Conservation (phyloP, 73 alveolate genomes). For the Durusdinium trenchii region DNA sequence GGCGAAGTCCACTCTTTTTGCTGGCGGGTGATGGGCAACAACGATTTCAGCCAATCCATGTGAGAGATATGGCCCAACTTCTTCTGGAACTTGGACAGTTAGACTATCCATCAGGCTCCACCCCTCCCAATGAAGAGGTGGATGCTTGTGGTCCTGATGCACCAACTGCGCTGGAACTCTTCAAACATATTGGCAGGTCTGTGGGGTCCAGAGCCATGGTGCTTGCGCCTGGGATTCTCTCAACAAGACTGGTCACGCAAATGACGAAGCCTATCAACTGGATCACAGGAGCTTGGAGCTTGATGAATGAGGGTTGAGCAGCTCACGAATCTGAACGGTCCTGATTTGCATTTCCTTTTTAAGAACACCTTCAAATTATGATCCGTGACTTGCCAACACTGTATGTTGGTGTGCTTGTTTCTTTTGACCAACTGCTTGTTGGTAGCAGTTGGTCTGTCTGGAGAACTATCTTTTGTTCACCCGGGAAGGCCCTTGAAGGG, state of each 20-base stretch:
- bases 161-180: constrained; percentile 15
- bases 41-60: constrained; percentile 88
- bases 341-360: too few species aligned
- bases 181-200: neutral
- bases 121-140: constrained; percentile 8
- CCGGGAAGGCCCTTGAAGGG: neutral
- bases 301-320: neutral
- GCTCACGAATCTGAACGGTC: too few species aligned
- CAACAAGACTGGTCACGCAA: constrained; percentile 62
- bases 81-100: constrained; percentile 39
- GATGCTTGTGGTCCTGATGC: constrained; percentile 61
- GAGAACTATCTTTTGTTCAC: neutral
- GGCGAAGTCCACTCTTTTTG: constrained; percentile 61
- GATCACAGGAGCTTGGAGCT: constrained; percentile 34
- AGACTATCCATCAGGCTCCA: neutral
- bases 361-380: too few species aligned
- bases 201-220: constrained; percentile 12
- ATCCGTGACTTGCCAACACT: too few species aligned
- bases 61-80: constrained; percentile 66
- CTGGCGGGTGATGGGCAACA: constrained; percentile 75
- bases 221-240: neutral
- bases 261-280: constrained; percentile 86
- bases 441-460: neutral
- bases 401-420: neutral
- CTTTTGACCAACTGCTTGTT: neutral